Conservation (phyloP, 768 basidiomycete genomes). For the Rubroboletus satanas region DNA sequence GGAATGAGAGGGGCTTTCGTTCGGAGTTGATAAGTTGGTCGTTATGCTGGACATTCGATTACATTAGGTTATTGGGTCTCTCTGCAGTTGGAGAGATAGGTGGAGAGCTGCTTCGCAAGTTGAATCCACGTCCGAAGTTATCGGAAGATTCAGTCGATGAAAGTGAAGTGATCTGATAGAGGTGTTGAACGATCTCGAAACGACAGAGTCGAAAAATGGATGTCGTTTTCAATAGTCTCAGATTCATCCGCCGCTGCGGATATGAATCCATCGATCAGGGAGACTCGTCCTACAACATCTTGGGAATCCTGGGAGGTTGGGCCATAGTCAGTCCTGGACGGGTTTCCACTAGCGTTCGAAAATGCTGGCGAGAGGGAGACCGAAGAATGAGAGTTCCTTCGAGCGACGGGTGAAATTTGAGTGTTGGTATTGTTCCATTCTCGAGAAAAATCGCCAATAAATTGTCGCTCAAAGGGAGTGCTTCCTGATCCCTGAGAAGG, state of each 20-base stretch:
- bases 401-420: slow-evolving; percentile 24
- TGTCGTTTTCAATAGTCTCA: not conserved
- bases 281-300: slow-evolving; percentile 14
- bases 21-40: not conserved
- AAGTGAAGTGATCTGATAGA: slow-evolving; percentile 26
- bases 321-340: not conserved
- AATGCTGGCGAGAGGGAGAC: slow-evolving; percentile 4
- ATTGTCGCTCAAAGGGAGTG: slow-evolving; percentile 31
- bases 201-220: not conserved
- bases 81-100: slow-evolving; percentile 16
- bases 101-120: slow-evolving; percentile 11
- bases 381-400: slow-evolving; percentile 2
- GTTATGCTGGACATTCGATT: not conserved
- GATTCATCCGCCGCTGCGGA: slow-evolving; percentile 21
- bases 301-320: slow-evolving; percentile 7
- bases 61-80: not conserved
- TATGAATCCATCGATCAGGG: slow-evolving; percentile 27
- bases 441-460: slow-evolving; percentile 16
- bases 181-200: slow-evolving; percentile 20
- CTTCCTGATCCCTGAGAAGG: slow-evolving; percentile 24
- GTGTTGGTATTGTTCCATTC: slow-evolving; percentile 16
- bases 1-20: not conserved
- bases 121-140: not conserved
- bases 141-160: slow-evolving; percentile 22
- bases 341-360: not conserved